Percentiles rank a stretch among this genome's conserved stretches.
Evolutionary conservation across 208 protist genomes (phyloP).

Genomic region (Kentomonas sorsogonicus): DNA sequence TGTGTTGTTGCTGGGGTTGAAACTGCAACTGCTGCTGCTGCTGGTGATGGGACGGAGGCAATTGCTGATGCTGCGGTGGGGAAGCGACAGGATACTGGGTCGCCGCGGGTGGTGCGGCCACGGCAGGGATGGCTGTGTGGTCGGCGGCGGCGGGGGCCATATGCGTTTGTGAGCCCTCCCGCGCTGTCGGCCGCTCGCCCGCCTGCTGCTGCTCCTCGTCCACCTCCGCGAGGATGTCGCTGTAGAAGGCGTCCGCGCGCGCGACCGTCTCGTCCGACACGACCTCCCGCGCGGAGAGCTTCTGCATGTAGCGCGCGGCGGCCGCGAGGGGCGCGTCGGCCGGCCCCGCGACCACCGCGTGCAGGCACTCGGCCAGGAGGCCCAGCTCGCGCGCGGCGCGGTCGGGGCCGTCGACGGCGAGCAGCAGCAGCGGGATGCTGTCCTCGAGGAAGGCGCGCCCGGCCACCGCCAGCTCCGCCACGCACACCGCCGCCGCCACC

Average conservation of each 20-base stretch:
- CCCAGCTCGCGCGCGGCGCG: slow-evolving; percentile 35
- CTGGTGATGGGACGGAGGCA: slow-evolving; percentile 14
- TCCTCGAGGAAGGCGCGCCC: slow-evolving; percentile 37
- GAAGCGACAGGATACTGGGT: too few species aligned
- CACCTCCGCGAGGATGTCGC: background rate
- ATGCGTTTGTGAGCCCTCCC: too few species aligned
- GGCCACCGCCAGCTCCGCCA: slow-evolving; percentile 50
- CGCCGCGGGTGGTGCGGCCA: too few species aligned
- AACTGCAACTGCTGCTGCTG: slow-evolving; percentile 4
- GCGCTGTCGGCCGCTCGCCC: too few species aligned
- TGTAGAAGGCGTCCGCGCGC: slow-evolving; percentile 21
- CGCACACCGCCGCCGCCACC: slow-evolving; percentile 56
- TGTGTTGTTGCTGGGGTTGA: slow-evolving; percentile 1
- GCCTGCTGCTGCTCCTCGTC: slow-evolving; percentile 6
- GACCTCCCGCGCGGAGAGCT: slow-evolving; percentile 32
- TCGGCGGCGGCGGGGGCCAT: too few species aligned
- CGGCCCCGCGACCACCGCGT: slow-evolving; percentile 25
- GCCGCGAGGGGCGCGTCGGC: slow-evolving; percentile 16
- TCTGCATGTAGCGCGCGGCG: slow-evolving; percentile 30
- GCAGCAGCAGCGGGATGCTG: slow-evolving; percentile 49
- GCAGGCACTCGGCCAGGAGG: slow-evolving; percentile 56
- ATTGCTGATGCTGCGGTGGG: slow-evolving; percentile 12
- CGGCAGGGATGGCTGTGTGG: too few species aligned
- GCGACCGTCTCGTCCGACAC: slow-evolving; percentile 53
- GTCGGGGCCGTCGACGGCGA: slow-evolving; percentile 49